phyloP scores from a whole-genome alignment of 495 filamentous ascomycete genomes.

The Aspergillus incahuasiensis region DNA sequence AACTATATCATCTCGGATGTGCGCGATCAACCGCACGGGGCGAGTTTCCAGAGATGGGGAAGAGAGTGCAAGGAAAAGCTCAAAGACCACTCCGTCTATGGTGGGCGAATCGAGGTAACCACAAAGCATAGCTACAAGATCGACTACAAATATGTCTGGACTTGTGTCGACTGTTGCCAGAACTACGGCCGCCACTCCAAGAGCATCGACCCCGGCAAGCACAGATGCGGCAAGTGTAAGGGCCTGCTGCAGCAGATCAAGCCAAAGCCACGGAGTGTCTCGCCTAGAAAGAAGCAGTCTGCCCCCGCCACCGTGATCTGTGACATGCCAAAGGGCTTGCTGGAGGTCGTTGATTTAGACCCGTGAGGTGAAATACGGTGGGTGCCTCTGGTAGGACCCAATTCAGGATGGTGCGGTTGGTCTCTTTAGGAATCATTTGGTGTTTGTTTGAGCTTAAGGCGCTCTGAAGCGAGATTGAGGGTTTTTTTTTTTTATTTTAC shows the following conservation, averaged over 20 bases:
- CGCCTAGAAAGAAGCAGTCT: constrained; percentile 49
- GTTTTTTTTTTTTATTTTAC: not conserved
- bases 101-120: constrained; percentile 65
- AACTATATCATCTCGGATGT: constrained; percentile 76
- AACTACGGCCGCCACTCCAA: constrained; percentile 77
- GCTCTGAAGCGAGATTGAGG: not conserved
- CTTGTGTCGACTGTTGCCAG: constrained; percentile 61
- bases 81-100: constrained; percentile 36
- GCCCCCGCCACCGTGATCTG: not conserved
- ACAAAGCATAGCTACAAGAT: constrained; percentile 87
- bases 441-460: not conserved
- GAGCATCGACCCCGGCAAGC: constrained; percentile 63
- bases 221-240: constrained; percentile 68
- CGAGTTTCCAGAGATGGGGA: constrained; percentile 74
- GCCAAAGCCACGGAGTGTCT: constrained; percentile 60
- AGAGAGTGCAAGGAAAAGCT: constrained; percentile 42
- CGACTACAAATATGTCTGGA: constrained; percentile 85
- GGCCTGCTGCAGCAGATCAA: constrained; percentile 68
- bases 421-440: not conserved
- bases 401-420: not conserved
- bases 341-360: constrained; percentile 5
- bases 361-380: not conserved
- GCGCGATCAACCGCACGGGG: constrained; percentile 69
- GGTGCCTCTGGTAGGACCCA: not conserved
- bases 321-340: constrained; percentile 5